A percentile compares a stretch with the other conserved stretches of the same genome.
phyloP scores from a whole-genome alignment of 1,284 basidiomycete genomes.

The Moesziomyces aphidis region DNA sequence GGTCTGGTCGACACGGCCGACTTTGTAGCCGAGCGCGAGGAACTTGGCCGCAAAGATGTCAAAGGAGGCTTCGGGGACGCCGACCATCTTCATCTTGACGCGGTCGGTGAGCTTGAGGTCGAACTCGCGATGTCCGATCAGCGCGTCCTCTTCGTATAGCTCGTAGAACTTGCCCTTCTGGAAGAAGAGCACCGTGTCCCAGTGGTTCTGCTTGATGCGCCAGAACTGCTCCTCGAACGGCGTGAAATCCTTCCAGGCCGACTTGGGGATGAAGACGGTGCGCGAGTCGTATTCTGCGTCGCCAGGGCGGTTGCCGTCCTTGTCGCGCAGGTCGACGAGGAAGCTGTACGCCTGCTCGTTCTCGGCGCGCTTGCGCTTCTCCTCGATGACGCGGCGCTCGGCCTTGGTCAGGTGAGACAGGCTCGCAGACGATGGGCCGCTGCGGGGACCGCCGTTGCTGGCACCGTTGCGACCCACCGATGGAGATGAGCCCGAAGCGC shows the following conservation, averaged over 20 bases:
- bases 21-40: conserved; percentile 80
- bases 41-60: conserved; percentile 73
- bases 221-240: conserved; percentile 84
- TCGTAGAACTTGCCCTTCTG: conserved; percentile 80
- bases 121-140: conserved; percentile 68
- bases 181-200: conserved; percentile 86
- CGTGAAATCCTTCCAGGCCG: conserved; percentile 85
- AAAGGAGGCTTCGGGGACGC: conserved; percentile 94
- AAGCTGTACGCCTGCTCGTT: conserved; percentile 86
- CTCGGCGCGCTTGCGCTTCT: conserved; percentile 77
- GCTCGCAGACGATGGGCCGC: conserved; percentile 18
- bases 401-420: conserved; percentile 83
- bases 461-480: conserved; percentile 4
- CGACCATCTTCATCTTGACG: conserved; percentile 97
- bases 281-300: conserved; percentile 92
- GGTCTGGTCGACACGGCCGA: conserved; percentile 95
- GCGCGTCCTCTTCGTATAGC: conserved; percentile 67
- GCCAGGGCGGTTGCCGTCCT: conserved; percentile 82
- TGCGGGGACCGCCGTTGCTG: conserved; percentile 16
- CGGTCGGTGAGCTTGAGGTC: conserved; percentile 77
- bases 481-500: conserved; percentile 19
- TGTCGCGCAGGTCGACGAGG: conserved; percentile 81
- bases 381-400: conserved; percentile 74
- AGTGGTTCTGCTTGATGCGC: conserved; percentile 66
- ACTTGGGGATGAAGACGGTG: conserved; percentile 84